phyloP scores from a whole-genome alignment of 176 grass and related monocot genomes.

The Raddia guianensis region DNA sequence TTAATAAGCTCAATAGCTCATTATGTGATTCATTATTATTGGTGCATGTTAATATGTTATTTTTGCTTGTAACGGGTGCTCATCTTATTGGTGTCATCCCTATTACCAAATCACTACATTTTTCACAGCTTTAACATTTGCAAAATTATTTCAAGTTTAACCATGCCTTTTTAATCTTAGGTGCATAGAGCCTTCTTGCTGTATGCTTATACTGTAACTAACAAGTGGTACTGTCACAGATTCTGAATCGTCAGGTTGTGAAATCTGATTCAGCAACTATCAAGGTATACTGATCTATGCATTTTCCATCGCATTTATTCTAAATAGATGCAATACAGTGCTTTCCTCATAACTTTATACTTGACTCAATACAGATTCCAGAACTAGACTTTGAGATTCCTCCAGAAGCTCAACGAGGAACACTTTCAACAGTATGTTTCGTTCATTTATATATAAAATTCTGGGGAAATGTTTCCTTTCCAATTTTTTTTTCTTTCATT shows the following conservation, averaged over 20 bases:
- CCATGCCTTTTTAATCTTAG: background rate
- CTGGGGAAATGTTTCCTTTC: slow-evolving; percentile 3
- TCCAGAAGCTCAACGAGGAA: slow-evolving; percentile 89
- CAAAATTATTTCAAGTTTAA: background rate
- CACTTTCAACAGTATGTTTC: slow-evolving; percentile 71
- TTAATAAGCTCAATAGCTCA: background rate
- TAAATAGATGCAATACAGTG: background rate
- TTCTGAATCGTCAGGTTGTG: slow-evolving; percentile 90
- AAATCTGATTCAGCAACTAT: slow-evolving; percentile 99
- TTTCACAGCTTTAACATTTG: background rate
- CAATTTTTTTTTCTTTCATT: background rate
- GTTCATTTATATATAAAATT: slow-evolving; percentile 12
- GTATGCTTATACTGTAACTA: slow-evolving; percentile 1
- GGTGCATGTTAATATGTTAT: background rate
- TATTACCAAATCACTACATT: background rate
- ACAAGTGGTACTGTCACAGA: slow-evolving; percentile 49
- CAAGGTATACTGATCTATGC: slow-evolving; percentile 55
- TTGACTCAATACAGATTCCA: slow-evolving; percentile 63
- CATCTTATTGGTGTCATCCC: background rate
- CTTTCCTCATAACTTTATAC: slow-evolving; percentile 38
- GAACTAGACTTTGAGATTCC: slow-evolving; percentile 97
- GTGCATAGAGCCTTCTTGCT: background rate
- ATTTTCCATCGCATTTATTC: background rate
- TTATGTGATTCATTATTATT: background rate
- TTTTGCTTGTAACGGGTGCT: slow-evolving; percentile 3